Evolutionary conservation across 1,284 basidiomycete genomes (phyloP), one percentile per base, ranked within the genome.

Genomic region (Tylopilus sp.): DNA sequence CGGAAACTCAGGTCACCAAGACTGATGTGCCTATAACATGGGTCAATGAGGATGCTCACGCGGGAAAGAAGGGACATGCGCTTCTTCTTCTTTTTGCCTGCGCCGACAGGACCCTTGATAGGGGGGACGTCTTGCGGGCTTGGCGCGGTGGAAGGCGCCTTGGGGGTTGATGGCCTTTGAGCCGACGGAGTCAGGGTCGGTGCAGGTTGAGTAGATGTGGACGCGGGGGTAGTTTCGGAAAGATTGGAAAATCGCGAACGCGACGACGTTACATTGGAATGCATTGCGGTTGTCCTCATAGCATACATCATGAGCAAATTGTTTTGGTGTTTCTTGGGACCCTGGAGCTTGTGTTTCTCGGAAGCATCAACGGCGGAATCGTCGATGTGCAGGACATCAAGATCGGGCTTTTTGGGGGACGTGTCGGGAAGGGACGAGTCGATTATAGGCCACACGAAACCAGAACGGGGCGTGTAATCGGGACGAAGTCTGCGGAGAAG

Each of bases 371-470:
- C 38, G 21, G 66, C 49, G 15, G 68, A 30, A 35, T 59, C 68
- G 41, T 68, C 53, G 56, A 42, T 26, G 33, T 52, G 51, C 26
- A 56, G 30, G 12, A 62, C 59, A 17, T 68, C 66, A 66, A 67
- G 21, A 54, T 31, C 57, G 49, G 56, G 61, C 78, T 80, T 67
- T 79, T 80, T 55, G 60, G 66, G 42, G 60, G 41, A 54, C 35
- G 77, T 74, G 38, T 77, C 73, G 10, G 73, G 57, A 0, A 70
- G 53, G 17, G 76, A 70, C 15, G 78, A 65, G 56, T 86, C 85
- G 50, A 77, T 71, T 53, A 90, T 81, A 36, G 87, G 87, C 87
- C 87, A 90, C 3, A 84, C 77, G 59, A 88, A 89, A 9, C 87
- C 87, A 35, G 84, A 84, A 38, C 87, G 77, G 48, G 87, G 87